Evolutionary conservation across 371 early-diverging fungal genomes (phyloP).

Genomic region (Mucor plumbeus): DNA sequence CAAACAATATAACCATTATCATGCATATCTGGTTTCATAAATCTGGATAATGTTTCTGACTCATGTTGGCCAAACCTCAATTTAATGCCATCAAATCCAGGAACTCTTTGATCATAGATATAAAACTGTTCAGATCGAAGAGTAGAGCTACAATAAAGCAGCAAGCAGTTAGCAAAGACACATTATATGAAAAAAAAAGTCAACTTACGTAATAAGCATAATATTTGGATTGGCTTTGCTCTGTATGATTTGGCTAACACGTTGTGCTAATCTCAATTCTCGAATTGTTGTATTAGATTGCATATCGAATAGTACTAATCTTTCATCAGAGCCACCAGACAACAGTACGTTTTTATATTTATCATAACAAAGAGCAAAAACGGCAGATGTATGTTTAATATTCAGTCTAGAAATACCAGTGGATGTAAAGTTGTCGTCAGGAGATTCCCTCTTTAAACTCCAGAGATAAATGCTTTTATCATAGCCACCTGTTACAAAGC

Average conservation of each 20-base stretch:
- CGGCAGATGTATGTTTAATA: slow-evolving; percentile 33
- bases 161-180: too few species aligned
- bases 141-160: slow-evolving; percentile 17
- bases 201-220: slow-evolving; percentile 19
- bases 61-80: slow-evolving; percentile 41
- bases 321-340: slow-evolving; percentile 41
- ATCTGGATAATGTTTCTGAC: slow-evolving; percentile 39
- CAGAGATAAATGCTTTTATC: slow-evolving; percentile 41
- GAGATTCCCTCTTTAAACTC: slow-evolving; percentile 19
- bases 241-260: slow-evolving; percentile 20
- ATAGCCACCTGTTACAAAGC: slow-evolving; percentile 44
- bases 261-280: slow-evolving; percentile 12
- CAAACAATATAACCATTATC: slow-evolving; percentile 44
- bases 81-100: slow-evolving; percentile 23
- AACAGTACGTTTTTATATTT: slow-evolving; percentile 23
- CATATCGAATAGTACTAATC: slow-evolving; percentile 32
- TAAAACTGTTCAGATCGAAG: slow-evolving; percentile 34
- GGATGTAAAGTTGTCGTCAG: slow-evolving; percentile 3
- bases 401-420: slow-evolving; percentile 12
- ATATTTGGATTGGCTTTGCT: slow-evolving; percentile 25
- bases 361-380: slow-evolving; percentile 36
- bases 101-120: slow-evolving; percentile 34
- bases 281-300: slow-evolving; percentile 3
- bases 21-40: slow-evolving; percentile 46
- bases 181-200: neutral